A percentile compares a stretch with the other conserved stretches of the same genome.
Evolutionary conservation across 768 basidiomycete species (phyloP).

Genomic region (Phlegmacium glaucopus): DNA sequence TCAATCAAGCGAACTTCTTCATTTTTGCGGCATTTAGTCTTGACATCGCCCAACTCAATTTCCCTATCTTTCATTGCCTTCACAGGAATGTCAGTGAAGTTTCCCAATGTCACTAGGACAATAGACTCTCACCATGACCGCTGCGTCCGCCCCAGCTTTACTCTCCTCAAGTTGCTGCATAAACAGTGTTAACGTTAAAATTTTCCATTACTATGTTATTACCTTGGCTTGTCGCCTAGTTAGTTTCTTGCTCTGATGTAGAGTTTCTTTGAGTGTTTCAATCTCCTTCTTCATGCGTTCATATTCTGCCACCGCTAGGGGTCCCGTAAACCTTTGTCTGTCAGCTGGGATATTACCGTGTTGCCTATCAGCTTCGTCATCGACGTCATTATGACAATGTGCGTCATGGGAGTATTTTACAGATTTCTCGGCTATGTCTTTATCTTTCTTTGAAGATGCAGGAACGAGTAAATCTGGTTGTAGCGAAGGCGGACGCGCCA

Average conservation of each 20-base stretch:
- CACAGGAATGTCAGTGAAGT: background rate
- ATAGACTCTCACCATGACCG: conserved; percentile 32
- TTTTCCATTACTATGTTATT: background rate
- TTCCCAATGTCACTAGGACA: background rate
- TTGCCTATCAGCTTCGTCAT: background rate
- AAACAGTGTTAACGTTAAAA: conserved; percentile 2
- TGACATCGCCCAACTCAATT: conserved; percentile 39
- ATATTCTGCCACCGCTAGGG: conserved; percentile 44
- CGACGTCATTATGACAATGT: background rate
- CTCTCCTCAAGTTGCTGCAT: conserved; percentile 41
- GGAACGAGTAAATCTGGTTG: background rate
- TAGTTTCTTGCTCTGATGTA: conserved; percentile 44
- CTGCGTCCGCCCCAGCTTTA: conserved; percentile 36
- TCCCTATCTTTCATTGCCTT: conserved; percentile 47
- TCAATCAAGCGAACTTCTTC: conserved; percentile 47
- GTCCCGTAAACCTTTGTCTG: conserved; percentile 18
- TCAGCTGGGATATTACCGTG: background rate
- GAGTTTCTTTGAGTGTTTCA: conserved; percentile 48
- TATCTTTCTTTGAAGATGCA: background rate
- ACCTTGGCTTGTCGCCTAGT: conserved; percentile 60
- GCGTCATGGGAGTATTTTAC: background rate
- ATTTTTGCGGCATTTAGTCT: conserved; percentile 43
- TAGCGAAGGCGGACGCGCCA: background rate
- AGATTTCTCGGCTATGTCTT: background rate
- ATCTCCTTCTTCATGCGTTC: conserved; percentile 57